Evolutionary conservation across 305 asterid genomes (phyloP), one percentile per base, ranked within the genome.

Genomic region (Fraxinus angustifolia): DNA sequence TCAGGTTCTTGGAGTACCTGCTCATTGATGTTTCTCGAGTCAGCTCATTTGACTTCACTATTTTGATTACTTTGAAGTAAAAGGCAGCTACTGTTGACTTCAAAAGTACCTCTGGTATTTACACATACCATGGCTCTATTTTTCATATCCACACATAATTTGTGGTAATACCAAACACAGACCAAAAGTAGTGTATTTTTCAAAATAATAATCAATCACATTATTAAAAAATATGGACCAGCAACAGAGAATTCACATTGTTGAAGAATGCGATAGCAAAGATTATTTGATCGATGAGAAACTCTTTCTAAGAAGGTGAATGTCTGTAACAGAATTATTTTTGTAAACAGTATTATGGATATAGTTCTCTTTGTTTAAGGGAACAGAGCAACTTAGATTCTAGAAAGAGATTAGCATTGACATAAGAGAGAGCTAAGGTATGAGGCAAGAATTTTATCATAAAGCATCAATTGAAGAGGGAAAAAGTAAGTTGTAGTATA

Each of bases 1-100:
- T 91, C 98, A 4, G 97, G 98, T 89, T 96, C 95, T 86, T 92
- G 97, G 87, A 96, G 93, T 42, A 96, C 96, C 99, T 96, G 93
- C 26, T 77, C 82, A 84, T 53, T 31, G 4, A 74, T 48, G 73
- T 40, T 84, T 77, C 36, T n/a, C 68, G 23, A 78, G 84, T 88
- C 74, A 88, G 85, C 86, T 70, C 21, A 4, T 4, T 1, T 28
- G 10, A 30, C 36, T 28, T 8, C 34, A 23, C n/a, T 23, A 62
- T 23, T 62, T 21, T 10, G 72, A 23, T 26, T 62, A 62, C 28
- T 56, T 17, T 19, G 12, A 62, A 23, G 33, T 62, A 8, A 8
- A 26, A 62, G 34, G 34, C 34, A 23, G 72, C 34, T 23, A 62
- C 34, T 62, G 31, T 62, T 62, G 33, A 33, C 33, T 21, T 62